phyloP scores from a whole-genome alignment of 495 filamentous ascomycete species.

The Podospora pseudoanserina region DNA sequence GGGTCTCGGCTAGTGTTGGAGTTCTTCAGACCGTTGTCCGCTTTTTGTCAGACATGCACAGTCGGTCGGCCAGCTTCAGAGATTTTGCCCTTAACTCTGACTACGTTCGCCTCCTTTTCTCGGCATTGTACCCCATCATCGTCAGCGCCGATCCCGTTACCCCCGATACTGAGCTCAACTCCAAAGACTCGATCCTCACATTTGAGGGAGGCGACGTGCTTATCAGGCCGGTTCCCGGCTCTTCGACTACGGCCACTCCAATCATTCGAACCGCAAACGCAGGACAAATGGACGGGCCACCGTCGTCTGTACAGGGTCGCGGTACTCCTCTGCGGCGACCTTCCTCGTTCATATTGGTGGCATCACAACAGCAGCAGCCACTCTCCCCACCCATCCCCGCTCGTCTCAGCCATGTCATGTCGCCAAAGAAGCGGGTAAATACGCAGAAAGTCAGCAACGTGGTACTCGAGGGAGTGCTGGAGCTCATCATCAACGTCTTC shows the following conservation, averaged over 20 bases:
- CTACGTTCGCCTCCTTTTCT: constrained; percentile 74
- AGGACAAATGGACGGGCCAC: constrained; percentile 44
- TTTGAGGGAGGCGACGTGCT: constrained; percentile 85
- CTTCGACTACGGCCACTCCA: constrained; percentile 48
- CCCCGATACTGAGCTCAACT: constrained; percentile 77
- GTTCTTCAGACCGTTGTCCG: constrained; percentile 70
- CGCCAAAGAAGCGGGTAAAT: constrained; percentile 50
- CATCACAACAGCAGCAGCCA: constrained; percentile 54
- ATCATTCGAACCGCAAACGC: constrained; percentile 69
- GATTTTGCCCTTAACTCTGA: constrained; percentile 74
- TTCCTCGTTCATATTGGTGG: constrained; percentile 84
- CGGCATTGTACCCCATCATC: constrained; percentile 76
- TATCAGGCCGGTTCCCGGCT: constrained; percentile 66
- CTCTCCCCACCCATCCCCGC: constrained; percentile 53
- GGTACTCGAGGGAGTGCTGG: constrained; percentile 69
- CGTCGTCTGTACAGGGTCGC: constrained; percentile 39
- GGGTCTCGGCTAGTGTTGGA: constrained; percentile 46
- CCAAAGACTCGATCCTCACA: constrained; percentile 69
- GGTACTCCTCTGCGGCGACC: constrained; percentile 63
- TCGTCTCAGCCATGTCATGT: constrained; percentile 59
- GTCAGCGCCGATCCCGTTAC: constrained; percentile 78
- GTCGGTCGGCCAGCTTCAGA: constrained; percentile 66
- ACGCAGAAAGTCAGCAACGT: constrained; percentile 58
- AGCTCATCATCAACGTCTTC: constrained; percentile 73
- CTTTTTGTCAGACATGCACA: constrained; percentile 74